These are phyloP conservation scores for Chloromonas sp. DNA, from an alignment of 163 green algal species.

Conservation along the genomic window DNA sequence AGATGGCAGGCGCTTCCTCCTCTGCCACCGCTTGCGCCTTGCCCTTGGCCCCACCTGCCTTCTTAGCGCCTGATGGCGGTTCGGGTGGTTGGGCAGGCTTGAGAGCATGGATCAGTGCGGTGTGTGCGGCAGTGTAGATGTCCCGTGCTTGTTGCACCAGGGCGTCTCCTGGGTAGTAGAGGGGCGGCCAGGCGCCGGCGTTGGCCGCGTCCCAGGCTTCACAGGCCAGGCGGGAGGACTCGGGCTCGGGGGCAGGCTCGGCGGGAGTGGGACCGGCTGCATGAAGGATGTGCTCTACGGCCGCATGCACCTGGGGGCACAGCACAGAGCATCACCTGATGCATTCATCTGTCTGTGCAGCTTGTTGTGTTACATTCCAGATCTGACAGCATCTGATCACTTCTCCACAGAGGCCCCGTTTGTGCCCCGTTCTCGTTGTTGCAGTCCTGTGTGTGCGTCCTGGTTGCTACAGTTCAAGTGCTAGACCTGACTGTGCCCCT, in stretches of 20 bases:
- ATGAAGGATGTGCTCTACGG: background rate
- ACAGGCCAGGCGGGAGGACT: background rate
- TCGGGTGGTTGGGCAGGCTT: background rate
- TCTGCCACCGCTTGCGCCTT: background rate
- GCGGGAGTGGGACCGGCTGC: too few species aligned
- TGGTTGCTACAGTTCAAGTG: too few species aligned
- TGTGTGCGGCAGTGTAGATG: background rate
- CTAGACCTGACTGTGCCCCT: too few species aligned
- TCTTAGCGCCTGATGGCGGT: background rate
- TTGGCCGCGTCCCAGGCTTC: background rate
- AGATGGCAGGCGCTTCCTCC: background rate
- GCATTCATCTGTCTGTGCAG: too few species aligned
- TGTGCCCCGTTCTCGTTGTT: too few species aligned
- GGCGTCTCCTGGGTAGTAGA: background rate
- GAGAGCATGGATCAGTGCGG: background rate
- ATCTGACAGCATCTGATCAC: too few species aligned
- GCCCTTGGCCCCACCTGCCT: background rate
- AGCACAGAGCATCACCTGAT: background rate
- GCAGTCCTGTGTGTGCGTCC: too few species aligned
- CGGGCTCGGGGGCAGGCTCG: background rate
- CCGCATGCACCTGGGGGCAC: background rate
- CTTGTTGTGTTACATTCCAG: too few species aligned
- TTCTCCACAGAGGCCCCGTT: too few species aligned
- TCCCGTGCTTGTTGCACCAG: background rate
- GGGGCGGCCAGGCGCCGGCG: background rate